Percentiles rank a stretch among this genome's conserved stretches.
These are phyloP conservation scores for Chlorociboria aeruginascens DNA, from an alignment of 495 filamentous ascomycete genomes.

Conservation along the genomic window DNA sequence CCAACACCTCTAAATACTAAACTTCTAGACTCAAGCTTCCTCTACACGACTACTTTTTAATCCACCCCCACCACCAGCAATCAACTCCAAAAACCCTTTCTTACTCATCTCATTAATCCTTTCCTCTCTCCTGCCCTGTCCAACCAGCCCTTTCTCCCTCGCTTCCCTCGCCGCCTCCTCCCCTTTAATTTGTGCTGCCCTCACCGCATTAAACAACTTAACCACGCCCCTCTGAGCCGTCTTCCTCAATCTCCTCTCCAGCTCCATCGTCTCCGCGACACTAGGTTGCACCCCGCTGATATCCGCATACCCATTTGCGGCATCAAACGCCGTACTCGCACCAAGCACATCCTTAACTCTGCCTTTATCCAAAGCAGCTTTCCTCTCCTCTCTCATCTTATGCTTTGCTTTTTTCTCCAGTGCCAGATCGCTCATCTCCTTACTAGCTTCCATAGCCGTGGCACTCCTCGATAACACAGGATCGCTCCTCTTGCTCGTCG, in stretches of 20 bases:
- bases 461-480: conserved; percentile 77
- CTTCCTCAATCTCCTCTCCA: conserved; percentile 72
- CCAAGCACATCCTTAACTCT: conserved; percentile 71
- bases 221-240: conserved; percentile 85
- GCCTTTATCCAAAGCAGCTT: conserved; percentile 71
- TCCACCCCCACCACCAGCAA: conserved; percentile 49
- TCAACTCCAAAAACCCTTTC: conserved; percentile 88
- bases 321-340: conserved; percentile 31
- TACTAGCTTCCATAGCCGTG: conserved; percentile 50
- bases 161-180: conserved; percentile 59
- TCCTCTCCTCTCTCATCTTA: conserved; percentile 70
- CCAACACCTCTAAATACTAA: conserved; percentile 10
- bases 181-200: conserved; percentile 78
- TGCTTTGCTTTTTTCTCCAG: conserved; percentile 70
- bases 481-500: conserved; percentile 65
- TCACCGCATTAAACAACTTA: conserved; percentile 90
- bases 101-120: conserved; percentile 89
- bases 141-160: conserved; percentile 61
- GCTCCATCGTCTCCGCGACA: conserved; percentile 51
- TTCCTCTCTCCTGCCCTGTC: conserved; percentile 62
- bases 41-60: conserved; percentile 37
- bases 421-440: conserved; percentile 56
- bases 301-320: conserved; percentile 21
- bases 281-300: conserved; percentile 10
- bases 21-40: conserved; percentile 27